A percentile compares a stretch with the other conserved stretches of the same genome.
Evolutionary conservation across 2,329 filamentous ascomycete species (phyloP).

Genomic region (Capronia epimyces): DNA sequence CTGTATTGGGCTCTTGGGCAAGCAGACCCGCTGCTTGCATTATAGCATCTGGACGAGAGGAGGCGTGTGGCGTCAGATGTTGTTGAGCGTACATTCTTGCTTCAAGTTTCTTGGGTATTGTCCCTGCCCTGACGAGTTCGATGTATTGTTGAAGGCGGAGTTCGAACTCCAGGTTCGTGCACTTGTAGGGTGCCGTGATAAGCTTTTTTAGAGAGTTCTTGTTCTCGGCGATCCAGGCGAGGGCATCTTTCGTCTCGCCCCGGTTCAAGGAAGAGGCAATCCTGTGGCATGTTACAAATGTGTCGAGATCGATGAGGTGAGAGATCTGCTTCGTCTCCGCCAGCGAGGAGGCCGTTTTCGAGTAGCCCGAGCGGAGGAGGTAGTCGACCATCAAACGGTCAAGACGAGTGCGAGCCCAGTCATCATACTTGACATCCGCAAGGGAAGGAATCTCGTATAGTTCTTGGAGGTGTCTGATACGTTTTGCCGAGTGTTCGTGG

Average conservation of each 20-base stretch:
- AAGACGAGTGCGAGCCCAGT: constrained; percentile 75
- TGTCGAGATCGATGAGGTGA: constrained; percentile 80
- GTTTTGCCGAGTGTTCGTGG: constrained; percentile 67
- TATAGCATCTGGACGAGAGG: constrained; percentile 64
- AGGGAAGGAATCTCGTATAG: constrained; percentile 74
- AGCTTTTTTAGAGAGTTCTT: constrained; percentile 87
- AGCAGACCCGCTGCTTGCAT: constrained; percentile 72
- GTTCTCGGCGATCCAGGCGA: constrained; percentile 90
- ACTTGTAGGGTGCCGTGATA: constrained; percentile 33
- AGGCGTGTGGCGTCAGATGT: constrained; percentile 65
- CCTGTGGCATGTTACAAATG: constrained; percentile 74
- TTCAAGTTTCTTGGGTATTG: constrained; percentile 62
- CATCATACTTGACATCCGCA: constrained; percentile 88
- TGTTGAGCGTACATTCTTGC: constrained; percentile 78
- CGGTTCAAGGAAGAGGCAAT: constrained; percentile 68
- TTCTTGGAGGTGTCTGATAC: constrained; percentile 74
- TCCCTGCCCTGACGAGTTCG: constrained; percentile 69
- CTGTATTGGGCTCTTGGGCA: constrained; percentile 62
- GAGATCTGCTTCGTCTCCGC: constrained; percentile 70
- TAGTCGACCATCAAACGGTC: constrained; percentile 90
- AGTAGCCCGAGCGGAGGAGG: constrained; percentile 76
- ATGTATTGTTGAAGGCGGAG: constrained; percentile 92
- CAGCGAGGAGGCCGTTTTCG: constrained; percentile 67
- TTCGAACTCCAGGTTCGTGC: constrained; percentile 75
- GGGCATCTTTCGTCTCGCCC: constrained; percentile 68